Conservation (phyloP, 2,329 filamentous ascomycete genomes). For the Bipolaris oryzae region DNA sequence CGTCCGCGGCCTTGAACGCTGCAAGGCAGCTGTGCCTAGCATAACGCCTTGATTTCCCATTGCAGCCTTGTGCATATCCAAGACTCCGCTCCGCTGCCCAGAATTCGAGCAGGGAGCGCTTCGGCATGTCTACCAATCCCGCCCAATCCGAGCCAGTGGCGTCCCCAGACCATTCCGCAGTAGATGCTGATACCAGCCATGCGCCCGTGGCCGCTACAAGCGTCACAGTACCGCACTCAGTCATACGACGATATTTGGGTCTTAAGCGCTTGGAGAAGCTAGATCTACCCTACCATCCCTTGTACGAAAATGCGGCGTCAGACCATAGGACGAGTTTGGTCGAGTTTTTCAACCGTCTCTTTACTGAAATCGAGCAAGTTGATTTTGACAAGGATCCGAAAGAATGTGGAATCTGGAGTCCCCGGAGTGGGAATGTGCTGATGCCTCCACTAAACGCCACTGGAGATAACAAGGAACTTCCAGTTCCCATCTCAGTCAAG, state of each 20-base stretch:
- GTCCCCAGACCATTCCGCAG: background rate
- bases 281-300: constrained; percentile 28
- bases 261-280: constrained; percentile 16
- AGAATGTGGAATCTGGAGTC: constrained; percentile 22
- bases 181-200: background rate
- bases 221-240: background rate
- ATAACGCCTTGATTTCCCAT: constrained; percentile 2
- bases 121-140: background rate
- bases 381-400: constrained; percentile 25
- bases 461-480: background rate
- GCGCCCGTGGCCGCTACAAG: background rate
- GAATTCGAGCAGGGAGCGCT: constrained; percentile 10
- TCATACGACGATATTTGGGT: constrained; percentile 15
- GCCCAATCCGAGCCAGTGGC: constrained; percentile 11
- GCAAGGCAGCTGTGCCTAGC: constrained; percentile 8
- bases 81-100: constrained; percentile 25
- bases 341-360: constrained; percentile 24
- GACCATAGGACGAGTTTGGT: constrained; percentile 15
- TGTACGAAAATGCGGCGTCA: constrained; percentile 7
- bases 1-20: constrained; percentile 2
- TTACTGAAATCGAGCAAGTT: constrained; percentile 24
- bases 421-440: constrained; percentile 13
- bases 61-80: constrained; percentile 9
- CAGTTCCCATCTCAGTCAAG: constrained; percentile 21
- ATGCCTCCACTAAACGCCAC: constrained; percentile 15